Base-by-base conservation (phyloP, 2,329 filamentous ascomycete genomes). In the Beauveria bassiana region DNA sequence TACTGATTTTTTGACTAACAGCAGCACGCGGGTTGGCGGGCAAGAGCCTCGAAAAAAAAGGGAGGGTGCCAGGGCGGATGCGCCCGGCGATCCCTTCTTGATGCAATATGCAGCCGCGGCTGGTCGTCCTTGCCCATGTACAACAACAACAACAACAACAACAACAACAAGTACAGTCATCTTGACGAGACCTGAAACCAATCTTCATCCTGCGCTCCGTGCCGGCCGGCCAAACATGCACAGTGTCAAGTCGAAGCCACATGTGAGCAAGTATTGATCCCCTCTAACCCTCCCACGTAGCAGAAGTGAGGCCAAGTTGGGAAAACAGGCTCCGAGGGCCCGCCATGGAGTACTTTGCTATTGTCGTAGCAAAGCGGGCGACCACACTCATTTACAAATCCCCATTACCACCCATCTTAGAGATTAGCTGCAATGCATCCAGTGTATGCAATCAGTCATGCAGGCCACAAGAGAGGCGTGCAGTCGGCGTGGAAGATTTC, bases 381-480 rank as follows among this genome's bases (percentile, higher is more conserved):
- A 34, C 22, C 2, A 22, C 22, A 22, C 22, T 2, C 2, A 22
- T 22, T 22, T 22, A 22, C 31, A 34, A 31, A 1, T 31, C 9
- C 31, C 10, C 10, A 14, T 34, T 14, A 10, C 31, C 31, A 34
- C 31, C 31, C 20, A 54, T 54, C 51, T 54, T 24, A 18, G 18
- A 51, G 34, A 26, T 40, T 26, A 28, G 24, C 47, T 50, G 47
- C 47, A 50, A 50, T 31, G 24, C 53, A 38, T 46, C 42, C 40
- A 46, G 24, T 22, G 38, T 5, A 49, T 38, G 26, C 43, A 24
- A 31, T 40, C 54, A 51, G 45, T 40, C 56, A 50, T 59, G 56
- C 56, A 59, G 34, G 34, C 56, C 31, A 43, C 45, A 38, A 38
- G 14, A 24, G 56, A 59, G 47, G 56, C 56, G 24, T 59, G 56